phyloP scores from a whole-genome alignment of 208 protist genomes.

The Herpetomonas samuelpessoai region DNA sequence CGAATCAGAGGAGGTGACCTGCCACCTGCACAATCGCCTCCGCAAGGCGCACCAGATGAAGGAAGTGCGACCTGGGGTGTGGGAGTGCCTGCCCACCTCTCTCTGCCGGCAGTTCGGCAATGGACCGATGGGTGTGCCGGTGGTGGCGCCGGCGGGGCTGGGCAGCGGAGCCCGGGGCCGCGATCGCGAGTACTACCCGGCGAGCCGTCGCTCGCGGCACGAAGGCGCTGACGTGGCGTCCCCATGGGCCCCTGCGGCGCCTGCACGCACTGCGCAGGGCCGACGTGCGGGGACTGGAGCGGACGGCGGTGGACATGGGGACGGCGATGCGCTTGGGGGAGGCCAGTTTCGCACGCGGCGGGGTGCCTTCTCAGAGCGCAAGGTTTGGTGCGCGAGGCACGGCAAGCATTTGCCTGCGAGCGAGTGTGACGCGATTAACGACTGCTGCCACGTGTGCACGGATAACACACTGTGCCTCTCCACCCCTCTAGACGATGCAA shows the following conservation, averaged over 20 bases:
- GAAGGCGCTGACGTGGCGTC: background rate
- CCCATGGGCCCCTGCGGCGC: background rate
- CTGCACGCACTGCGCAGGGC: background rate
- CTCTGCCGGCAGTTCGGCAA: constrained; percentile 35
- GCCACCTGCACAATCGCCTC: constrained; percentile 61
- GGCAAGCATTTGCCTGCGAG: constrained; percentile 61
- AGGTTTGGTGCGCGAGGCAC: constrained; percentile 80
- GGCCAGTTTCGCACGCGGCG: constrained; percentile 15
- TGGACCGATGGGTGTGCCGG: constrained; percentile 10
- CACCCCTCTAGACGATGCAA: constrained; percentile 68
- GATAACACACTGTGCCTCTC: constrained; percentile 72
- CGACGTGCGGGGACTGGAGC: background rate
- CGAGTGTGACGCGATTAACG: constrained; percentile 57
- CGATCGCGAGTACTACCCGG: constrained; percentile 2
- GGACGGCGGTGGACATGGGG: constrained; percentile 2
- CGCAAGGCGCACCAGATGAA: constrained; percentile 65
- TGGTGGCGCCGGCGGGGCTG: constrained; percentile 7
- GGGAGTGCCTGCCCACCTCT: constrained; percentile 59
- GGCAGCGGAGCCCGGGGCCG: constrained; percentile 4
- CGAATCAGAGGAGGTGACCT: constrained; percentile 33
- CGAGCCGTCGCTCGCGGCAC: background rate
- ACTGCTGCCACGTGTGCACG: constrained; percentile 76
- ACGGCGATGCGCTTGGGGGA: background rate
- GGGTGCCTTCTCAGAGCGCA: constrained; percentile 28
- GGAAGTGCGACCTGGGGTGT: constrained; percentile 66